Percentiles rank a stretch among this genome's conserved stretches.
phyloP scores from a whole-genome alignment of 805 yeast genomes.

The Blastobotrys terrestris region DNA sequence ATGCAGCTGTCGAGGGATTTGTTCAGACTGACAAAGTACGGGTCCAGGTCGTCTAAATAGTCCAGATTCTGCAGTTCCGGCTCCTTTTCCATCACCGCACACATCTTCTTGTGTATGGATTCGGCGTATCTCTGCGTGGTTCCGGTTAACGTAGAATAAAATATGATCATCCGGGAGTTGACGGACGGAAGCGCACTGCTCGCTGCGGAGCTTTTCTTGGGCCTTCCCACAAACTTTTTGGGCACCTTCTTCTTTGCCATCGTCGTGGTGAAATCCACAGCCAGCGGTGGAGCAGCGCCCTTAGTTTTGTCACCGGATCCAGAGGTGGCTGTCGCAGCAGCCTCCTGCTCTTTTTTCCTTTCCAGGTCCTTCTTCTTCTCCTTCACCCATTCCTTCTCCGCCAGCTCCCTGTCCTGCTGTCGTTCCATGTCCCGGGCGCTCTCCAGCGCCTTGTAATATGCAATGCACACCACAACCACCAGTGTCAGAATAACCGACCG shows the following conservation, averaged over 20 bases:
- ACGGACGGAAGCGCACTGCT: constrained; percentile 19
- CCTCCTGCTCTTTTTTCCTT: background rate
- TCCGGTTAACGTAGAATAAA: constrained; percentile 84
- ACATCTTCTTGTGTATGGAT: constrained; percentile 36
- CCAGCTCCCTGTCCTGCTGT: background rate
- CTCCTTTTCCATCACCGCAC: constrained; percentile 26
- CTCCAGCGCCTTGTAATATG: background rate
- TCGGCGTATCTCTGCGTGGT: constrained; percentile 67
- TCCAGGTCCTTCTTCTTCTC: background rate
- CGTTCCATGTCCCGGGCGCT: background rate
- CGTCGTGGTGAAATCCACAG: constrained; percentile 23
- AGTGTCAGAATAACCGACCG: constrained; percentile 11
- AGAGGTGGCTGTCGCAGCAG: background rate
- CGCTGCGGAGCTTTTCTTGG: constrained; percentile 1
- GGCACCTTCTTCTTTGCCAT: constrained; percentile 11
- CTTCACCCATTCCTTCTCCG: background rate
- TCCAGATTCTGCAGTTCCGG: constrained; percentile 66
- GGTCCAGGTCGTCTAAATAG: constrained; percentile 78
- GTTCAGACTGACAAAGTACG: constrained; percentile 64
- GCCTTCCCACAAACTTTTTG: constrained; percentile 10
- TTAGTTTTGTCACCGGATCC: background rate
- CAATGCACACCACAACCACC: constrained; percentile 8
- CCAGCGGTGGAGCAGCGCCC: constrained; percentile 14
- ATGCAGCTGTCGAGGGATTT: constrained; percentile 34
- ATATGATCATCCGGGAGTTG: constrained; percentile 56